Base-by-base conservation (phyloP, 306 rosid genomes). In the Corylus americana region DNA sequence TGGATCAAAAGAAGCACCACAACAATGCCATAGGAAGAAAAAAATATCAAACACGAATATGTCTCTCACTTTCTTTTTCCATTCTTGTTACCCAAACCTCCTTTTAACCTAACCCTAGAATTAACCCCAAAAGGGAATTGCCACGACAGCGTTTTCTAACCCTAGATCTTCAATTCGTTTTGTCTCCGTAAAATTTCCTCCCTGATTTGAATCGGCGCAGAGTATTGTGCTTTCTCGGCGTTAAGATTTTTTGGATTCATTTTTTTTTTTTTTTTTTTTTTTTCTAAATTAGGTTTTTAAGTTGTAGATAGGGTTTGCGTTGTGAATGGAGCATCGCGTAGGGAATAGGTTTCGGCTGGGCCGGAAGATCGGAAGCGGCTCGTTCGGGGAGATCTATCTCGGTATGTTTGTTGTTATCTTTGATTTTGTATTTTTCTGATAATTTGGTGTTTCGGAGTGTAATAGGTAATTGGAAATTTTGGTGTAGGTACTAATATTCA, bases 331-430 rank as follows among this genome's bases (percentile, higher is more conserved):
- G 83, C 94, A 97, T 89, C 98, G 97, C 62, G 94, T 94, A 74
- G 97, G 94, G 35, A 92, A 93, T 64, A 94, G 89, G 91, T 94
- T 91, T 85, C 91, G 94, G 44, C 81, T 94, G 48, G 97, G 98
- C 47, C 88, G 97, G 77, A 94, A 94, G 89, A 91, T 94, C 89
- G 98, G 98, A 35, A 90, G 98, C 82, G 97, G 98, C 64, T 94
- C 98, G 44, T 94, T 94, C 31, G 98, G 98, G 20, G 97, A 94
- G 96, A 94, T 94, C 94, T 92, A 94, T 85, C 88, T 92, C 37
- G 98, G 98, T 92, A 85, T 25, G 82, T 42, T 17, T n/a, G 82
- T 27, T 16, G 3, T 73, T 29, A 14, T 27, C 10, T 25, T 44
- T 67, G 16, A 5, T 69, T 44, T 2, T 16, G 2, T 76, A 3